Percentiles rank a stretch among this genome's conserved stretches.
Evolutionary conservation across 306 rosid genomes (phyloP).

Genomic region (Castanospermum australe): DNA sequence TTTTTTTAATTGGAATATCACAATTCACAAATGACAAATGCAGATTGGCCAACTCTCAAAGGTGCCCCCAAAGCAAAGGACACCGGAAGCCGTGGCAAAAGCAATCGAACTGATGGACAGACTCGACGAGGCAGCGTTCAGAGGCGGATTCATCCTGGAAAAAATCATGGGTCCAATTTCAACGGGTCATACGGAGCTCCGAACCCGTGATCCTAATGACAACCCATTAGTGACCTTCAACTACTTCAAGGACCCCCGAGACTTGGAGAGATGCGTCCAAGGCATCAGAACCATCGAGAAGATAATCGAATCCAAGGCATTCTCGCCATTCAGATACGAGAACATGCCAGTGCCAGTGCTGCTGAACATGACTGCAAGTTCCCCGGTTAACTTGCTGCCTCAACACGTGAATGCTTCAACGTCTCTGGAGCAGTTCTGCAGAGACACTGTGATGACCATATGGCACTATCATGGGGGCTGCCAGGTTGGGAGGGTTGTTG

Average conservation of each 20-base stretch:
- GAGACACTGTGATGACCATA: slow-evolving; percentile 76
- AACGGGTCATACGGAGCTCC: slow-evolving; percentile 61
- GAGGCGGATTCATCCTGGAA: slow-evolving; percentile 73
- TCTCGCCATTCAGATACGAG: slow-evolving; percentile 44
- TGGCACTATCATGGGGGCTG: slow-evolving; percentile 95
- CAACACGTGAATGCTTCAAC: slow-evolving; percentile 43
- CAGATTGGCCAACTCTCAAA: slow-evolving; percentile 37
- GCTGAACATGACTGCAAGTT: slow-evolving; percentile 47
- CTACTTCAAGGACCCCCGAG: slow-evolving; percentile 63
- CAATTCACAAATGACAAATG: neutral
- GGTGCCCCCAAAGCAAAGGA: slow-evolving; percentile 38
- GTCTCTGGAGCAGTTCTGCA: slow-evolving; percentile 65
- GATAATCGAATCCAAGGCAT: slow-evolving; percentile 51
- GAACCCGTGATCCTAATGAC: slow-evolving; percentile 52
- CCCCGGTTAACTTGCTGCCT: slow-evolving; percentile 65
- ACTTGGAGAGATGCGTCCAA: slow-evolving; percentile 62
- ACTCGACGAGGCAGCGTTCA: slow-evolving; percentile 43
- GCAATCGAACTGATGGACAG: slow-evolving; percentile 43
- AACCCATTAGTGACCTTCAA: slow-evolving; percentile 75
- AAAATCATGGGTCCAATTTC: slow-evolving; percentile 70
- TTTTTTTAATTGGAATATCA: no score
- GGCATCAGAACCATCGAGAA: slow-evolving; percentile 49
- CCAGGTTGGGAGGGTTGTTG: slow-evolving; percentile 69
- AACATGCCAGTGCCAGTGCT: slow-evolving; percentile 29
- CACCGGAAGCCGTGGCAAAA: slow-evolving; percentile 59